A percentile compares a stretch with the other conserved stretches of the same genome.
phyloP scores from a whole-genome alignment of 2,329 filamentous ascomycete genomes.

The Sordariomycetes sp. region DNA sequence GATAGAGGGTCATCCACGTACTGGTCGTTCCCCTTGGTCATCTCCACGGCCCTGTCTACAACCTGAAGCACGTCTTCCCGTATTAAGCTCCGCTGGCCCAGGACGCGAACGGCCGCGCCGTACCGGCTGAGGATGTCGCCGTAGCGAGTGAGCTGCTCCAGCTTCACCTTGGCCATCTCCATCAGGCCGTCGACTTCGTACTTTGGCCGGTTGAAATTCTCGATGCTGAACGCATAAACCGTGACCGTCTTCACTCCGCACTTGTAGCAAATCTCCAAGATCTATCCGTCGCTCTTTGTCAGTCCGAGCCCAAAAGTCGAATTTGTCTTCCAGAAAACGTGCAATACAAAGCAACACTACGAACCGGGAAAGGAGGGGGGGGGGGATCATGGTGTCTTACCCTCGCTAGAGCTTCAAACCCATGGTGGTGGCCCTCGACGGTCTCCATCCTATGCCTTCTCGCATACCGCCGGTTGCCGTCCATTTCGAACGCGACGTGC shows the following conservation, averaged over 20 bases:
- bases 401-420: slow-evolving; percentile 85
- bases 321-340: neutral
- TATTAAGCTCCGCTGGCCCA: slow-evolving; percentile 75
- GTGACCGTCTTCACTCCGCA: slow-evolving; percentile 93
- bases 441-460: slow-evolving; percentile 86
- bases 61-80: slow-evolving; percentile 79
- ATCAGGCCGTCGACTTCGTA: slow-evolving; percentile 95
- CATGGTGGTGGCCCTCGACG: slow-evolving; percentile 87
- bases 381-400: slow-evolving; percentile 27
- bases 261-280: slow-evolving; percentile 97
- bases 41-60: slow-evolving; percentile 71
- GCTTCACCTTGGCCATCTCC: slow-evolving; percentile 93
- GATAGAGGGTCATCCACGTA: slow-evolving; percentile 20
- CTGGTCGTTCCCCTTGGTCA: slow-evolving; percentile 81
- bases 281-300: slow-evolving; percentile 31
- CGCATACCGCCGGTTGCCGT: slow-evolving; percentile 90
- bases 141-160: slow-evolving; percentile 83
- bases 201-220: slow-evolving; percentile 95
- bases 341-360: neutral
- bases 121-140: slow-evolving; percentile 89
- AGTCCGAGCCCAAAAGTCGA: neutral
- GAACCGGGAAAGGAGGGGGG: neutral
- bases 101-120: slow-evolving; percentile 71
- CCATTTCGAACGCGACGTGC: slow-evolving; percentile 99
- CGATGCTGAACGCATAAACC: slow-evolving; percentile 96